Base-by-base conservation (phyloP, 2,329 filamentous ascomycete genomes). In the Monosporascus sp. region DNA sequence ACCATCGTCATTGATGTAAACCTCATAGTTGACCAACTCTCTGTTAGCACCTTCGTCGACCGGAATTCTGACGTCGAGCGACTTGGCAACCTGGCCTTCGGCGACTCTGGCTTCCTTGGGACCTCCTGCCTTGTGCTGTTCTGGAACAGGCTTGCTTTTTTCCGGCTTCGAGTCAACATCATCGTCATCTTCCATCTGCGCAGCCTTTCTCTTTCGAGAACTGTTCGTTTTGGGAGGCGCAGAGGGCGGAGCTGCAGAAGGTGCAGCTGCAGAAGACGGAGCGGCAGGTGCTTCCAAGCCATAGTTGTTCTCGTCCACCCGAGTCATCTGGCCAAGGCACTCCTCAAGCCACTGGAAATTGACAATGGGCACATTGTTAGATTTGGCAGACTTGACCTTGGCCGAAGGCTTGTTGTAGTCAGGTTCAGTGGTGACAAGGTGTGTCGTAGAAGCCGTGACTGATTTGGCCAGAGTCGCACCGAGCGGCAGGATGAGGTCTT, bases 1-100 rank as follows among this genome's bases (percentile, higher is more conserved):
- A 20, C 84, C 83, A 40, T 79, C 70, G 1, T 79, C 71, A 56
- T 86, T 86, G 52, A 93, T 81, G 64, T 87, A 85, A 34, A 95
- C 89, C 19, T 71, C 64, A 41, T 73, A 75, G 16, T 61, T 65
- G 11, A 54, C 7, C 2, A 75, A 62, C 2, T 67, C 61, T 49
- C 72, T 76, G 9, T 59, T 41, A n/a, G 57, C 59, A 17, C 66
- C 66, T 34, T 78, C 74, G 55, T 85, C 82, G 2, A 83, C 57
- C 0, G 81, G 80, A 43, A 85, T 75, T 14, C 67, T 66, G 3
- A 76, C 55, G 43, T 73, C 71, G 44, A 72, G 70, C 31, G 74
- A 73, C 62, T 77, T 79, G 50, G 76, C 70, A 51, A 79, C 72
- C 51, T 80, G 76, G 17, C 70, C 71, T 27, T 76, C 73, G 5